A percentile compares a stretch with the other conserved stretches of the same genome.
Conservation (phyloP, 2,329 filamentous ascomycete genomes). For the Trichoderma semiorbis region DNA sequence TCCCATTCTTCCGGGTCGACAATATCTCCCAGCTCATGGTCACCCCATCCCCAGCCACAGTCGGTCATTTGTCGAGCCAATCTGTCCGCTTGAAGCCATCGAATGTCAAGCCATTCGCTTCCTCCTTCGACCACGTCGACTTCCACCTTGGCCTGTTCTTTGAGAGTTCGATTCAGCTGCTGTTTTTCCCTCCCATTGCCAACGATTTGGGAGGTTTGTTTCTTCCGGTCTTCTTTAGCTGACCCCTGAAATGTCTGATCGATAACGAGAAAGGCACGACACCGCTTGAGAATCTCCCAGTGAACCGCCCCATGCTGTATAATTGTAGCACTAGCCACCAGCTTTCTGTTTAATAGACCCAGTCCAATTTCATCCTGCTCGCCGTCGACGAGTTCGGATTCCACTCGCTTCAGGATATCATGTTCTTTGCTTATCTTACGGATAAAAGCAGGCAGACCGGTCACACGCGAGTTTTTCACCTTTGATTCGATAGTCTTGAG, state of each 20-base stretch:
- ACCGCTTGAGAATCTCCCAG: slow-evolving; percentile 35
- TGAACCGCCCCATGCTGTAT: slow-evolving; percentile 25
- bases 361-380: slow-evolving; percentile 17
- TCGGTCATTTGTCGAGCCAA: slow-evolving; percentile 40
- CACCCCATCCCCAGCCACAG: slow-evolving; percentile 42
- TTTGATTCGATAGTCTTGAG: slow-evolving; percentile 15
- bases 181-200: slow-evolving; percentile 28
- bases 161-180: slow-evolving; percentile 31
- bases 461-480: slow-evolving; percentile 16
- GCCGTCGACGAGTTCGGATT: slow-evolving; percentile 14
- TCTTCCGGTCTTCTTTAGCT: slow-evolving; percentile 26
- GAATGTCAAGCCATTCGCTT: slow-evolving; percentile 34
- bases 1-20: slow-evolving; percentile 36
- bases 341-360: slow-evolving; percentile 19
- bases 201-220: slow-evolving; percentile 24
- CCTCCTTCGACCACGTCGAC: slow-evolving; percentile 37
- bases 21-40: slow-evolving; percentile 30
- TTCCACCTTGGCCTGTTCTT: slow-evolving; percentile 33
- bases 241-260: slow-evolving; percentile 35
- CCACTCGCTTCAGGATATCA: slow-evolving; percentile 15
- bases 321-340: slow-evolving; percentile 27
- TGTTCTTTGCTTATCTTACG: slow-evolving; percentile 23
- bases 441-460: slow-evolving; percentile 26
- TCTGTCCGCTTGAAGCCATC: slow-evolving; percentile 31
- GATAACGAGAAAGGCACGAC: slow-evolving; percentile 30